A percentile compares a stretch with the other conserved stretches of the same genome.
Evolutionary conservation across 257 asterid genomes (phyloP).

Genomic region (Jasminum sambac): DNA sequence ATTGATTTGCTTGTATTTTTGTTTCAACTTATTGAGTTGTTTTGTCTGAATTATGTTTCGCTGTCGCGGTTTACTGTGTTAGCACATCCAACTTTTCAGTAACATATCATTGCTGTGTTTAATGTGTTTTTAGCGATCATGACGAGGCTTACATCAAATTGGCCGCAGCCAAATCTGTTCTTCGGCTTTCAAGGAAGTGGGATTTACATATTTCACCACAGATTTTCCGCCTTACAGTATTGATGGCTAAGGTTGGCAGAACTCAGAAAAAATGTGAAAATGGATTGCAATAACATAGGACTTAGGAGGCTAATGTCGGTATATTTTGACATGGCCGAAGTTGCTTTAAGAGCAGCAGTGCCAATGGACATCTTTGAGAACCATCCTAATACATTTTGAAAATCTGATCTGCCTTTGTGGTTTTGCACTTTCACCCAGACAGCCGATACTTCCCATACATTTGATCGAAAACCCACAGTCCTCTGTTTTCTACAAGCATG

Average conservation of each 20-base stretch:
- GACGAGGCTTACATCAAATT: constrained; percentile 57
- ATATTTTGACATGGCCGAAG: neutral
- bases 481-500: neutral
- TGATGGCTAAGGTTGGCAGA: constrained; percentile 64
- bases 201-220: constrained; percentile 80
- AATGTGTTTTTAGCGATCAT: constrained; percentile 48
- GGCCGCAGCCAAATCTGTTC: constrained; percentile 90
- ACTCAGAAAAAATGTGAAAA: constrained; percentile 15
- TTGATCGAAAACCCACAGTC: neutral
- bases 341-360: neutral
- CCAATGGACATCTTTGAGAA: neutral
- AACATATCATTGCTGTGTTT: constrained; percentile 5
- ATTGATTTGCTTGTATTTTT: neutral
- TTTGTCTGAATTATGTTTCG: neutral
- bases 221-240: constrained; percentile 63
- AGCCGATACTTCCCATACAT: neutral
- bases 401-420: neutral
- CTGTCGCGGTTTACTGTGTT: neutral
- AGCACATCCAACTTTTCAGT: neutral
- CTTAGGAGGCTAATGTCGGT: constrained; percentile 6
- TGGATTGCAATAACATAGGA: constrained; percentile 10
- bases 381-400: neutral
- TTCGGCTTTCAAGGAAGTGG: constrained; percentile 88
- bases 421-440: neutral
- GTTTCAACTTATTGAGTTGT: neutral